Evolutionary conservation across 2,329 filamentous ascomycete species (phyloP).

Genomic region (Cordyceps militaris): DNA sequence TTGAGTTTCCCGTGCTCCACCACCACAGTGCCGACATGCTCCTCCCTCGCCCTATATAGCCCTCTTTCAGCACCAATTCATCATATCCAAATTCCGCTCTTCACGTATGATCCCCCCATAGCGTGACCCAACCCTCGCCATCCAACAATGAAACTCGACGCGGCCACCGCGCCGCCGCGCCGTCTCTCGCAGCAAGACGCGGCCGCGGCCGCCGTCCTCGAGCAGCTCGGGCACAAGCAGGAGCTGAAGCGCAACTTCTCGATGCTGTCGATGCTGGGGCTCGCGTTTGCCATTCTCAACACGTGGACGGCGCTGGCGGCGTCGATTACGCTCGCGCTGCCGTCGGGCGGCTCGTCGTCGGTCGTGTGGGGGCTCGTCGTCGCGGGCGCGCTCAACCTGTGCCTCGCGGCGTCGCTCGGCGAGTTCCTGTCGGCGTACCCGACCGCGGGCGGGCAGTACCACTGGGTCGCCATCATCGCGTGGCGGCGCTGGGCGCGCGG

Average conservation of each 20-base stretch:
- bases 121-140: background rate
- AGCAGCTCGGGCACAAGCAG: constrained; percentile 35
- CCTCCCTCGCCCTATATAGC: background rate
- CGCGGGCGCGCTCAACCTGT: constrained; percentile 62
- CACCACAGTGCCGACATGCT: too few relatives aligned
- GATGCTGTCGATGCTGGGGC: constrained; percentile 39
- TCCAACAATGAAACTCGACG: constrained; percentile 5
- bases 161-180: background rate
- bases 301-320: constrained; percentile 43
- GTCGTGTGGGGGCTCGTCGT: constrained; percentile 65
- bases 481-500: constrained; percentile 54
- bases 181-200: background rate
- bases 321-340: constrained; percentile 45
- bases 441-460: constrained; percentile 57
- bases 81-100: background rate
- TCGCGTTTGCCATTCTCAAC: constrained; percentile 44
- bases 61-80: background rate
- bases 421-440: constrained; percentile 63
- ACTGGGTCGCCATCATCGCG: constrained; percentile 62
- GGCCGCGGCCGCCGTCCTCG: background rate
- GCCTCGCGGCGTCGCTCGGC: constrained; percentile 60
- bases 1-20: background rate
- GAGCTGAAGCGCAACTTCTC: constrained; percentile 45
- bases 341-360: constrained; percentile 62
- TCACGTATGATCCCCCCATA: background rate